Evolutionary conservation across 2,329 filamentous ascomycete genomes (phyloP).

Genomic region (Lizonia empirigonia): DNA sequence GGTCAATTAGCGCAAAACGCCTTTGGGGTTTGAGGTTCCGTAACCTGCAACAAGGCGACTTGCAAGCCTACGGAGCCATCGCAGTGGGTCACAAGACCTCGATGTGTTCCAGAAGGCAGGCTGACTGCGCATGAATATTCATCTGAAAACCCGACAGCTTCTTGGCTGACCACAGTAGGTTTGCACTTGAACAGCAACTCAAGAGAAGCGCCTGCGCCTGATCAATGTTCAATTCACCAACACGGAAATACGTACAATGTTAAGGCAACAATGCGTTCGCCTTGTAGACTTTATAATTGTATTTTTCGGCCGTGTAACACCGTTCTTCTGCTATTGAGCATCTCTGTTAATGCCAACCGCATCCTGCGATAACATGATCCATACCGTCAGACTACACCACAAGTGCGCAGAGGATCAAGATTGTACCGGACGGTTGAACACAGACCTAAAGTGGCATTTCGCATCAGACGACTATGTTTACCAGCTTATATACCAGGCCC

Average conservation of each 20-base stretch:
- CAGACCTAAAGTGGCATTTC: too few species aligned
- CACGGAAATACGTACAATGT: too few species aligned
- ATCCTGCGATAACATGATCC: background rate
- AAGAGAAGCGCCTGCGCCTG: background rate
- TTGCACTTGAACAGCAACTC: background rate
- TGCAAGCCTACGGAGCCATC: constrained; percentile 5
- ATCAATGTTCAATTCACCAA: too few species aligned
- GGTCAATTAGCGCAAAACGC: constrained; percentile 25
- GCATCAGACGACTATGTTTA: too few species aligned
- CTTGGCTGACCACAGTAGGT: background rate
- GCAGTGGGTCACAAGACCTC: constrained; percentile 10
- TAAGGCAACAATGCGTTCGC: background rate
- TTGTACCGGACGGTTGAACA: background rate
- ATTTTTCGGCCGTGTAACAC: background rate
- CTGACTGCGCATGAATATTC: background rate
- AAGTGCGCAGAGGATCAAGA: too few species aligned
- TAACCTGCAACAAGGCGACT: constrained; percentile 10
- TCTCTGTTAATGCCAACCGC: background rate
- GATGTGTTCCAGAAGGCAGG: constrained; percentile 17
- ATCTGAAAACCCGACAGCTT: background rate
- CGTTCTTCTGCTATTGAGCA: background rate
- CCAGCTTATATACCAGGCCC: too few species aligned
- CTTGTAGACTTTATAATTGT: background rate
- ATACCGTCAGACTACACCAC: background rate
- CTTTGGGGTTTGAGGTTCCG: constrained; percentile 25